Base-by-base conservation (phyloP, 176 grass and related monocot species). In the Areca catechu region DNA sequence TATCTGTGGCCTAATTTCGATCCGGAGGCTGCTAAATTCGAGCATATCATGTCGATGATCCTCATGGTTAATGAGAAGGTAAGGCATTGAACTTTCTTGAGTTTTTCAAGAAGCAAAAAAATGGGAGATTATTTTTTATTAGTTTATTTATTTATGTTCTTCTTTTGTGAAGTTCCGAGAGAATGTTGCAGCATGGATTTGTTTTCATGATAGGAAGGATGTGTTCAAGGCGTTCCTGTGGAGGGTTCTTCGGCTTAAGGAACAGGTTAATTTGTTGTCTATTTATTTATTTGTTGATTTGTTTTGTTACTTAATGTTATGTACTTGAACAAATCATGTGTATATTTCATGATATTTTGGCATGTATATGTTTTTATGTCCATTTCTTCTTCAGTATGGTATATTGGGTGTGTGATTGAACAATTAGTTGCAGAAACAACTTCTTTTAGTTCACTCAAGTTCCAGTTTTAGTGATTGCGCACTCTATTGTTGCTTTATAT, bases 61-160 rank as follows among this genome's bases (percentile, higher is more conserved):
- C 81, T 98, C 66, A 98, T 98, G 93, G 81, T 98, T 28, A 98
- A 92, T 64, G 87, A 98, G 69, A 98, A 98, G 90, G 85, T 95
- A 43, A 43, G 34, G 34, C 34, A 10, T 43, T 12, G 34, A 12
- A 43, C 34, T 43, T 43, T 43, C 34, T 43, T 10, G 34, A 43
- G 34, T 43, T 43, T 43, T 12, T 14, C 34, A 43, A 43, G 1
- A 43, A 43, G 10, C 12, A 43, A 34, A 25, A 43, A 0, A 43
- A 43, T 3, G 34, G 34, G 34, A 12, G 9, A 43, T 43, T 43
- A 9, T 43, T 43, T 43, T 43, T 43, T 37, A 43, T 43, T 43
- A 3, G 0, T 7, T 43, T 50, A 16, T 58, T 27, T 4, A 5
- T 51, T 34, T 66, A 20, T 80, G 20, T 7, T 34, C 20, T 34